Evolutionary conservation across 2,329 filamentous ascomycete genomes (phyloP), one percentile per base, ranked within the genome.

Genomic region (Lachnellula subtilissima): DNA sequence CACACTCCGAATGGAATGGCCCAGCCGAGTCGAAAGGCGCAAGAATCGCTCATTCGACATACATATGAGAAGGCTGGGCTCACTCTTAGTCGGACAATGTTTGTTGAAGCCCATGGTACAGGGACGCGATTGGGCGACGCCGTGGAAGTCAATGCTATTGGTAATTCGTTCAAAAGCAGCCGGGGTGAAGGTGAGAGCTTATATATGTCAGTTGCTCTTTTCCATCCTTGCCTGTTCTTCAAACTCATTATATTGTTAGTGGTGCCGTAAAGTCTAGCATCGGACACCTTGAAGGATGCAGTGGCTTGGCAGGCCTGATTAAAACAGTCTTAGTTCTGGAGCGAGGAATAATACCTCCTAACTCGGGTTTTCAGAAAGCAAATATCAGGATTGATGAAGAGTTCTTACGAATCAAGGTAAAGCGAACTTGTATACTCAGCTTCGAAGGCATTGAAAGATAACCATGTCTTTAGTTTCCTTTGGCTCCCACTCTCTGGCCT

Each of bases 1-100:
- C 70, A 75, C 17, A 85, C 82, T 0, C 72, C 64, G 22, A 22
- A 22, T 17, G 54, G 75, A 7, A 77, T 84, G 57, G 83, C 80
- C 0, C 73, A 80, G 67, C 82, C 82, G 0, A 82, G 71, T 49
- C 65, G 69, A 1, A 53, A 61, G 4, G 74, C 76, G 1, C 79
- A 82, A 25, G 22, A 23, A 9, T 3, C 14, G 7, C 22, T 58
- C 8, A 59, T 59, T 7, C 11, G 25, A 15, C 11, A 22, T 12
- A 50, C 48, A 14, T 59, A 59, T 40, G 14, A 22, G 9, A 19
- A 46, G 49, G 54, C 51, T 11, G 48, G 48, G 2, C n/a, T 59
- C 12, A 28, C 23, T 32, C n/a, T 50, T 22, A 47, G 12, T 1
- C 25, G 43, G 7, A 57, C 54, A 17, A 28, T 42, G 14, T 59